Evolutionary conservation across 306 rosid species (phyloP), one percentile per base, ranked within the genome.

Genomic region (Coriaria nepalensis): DNA sequence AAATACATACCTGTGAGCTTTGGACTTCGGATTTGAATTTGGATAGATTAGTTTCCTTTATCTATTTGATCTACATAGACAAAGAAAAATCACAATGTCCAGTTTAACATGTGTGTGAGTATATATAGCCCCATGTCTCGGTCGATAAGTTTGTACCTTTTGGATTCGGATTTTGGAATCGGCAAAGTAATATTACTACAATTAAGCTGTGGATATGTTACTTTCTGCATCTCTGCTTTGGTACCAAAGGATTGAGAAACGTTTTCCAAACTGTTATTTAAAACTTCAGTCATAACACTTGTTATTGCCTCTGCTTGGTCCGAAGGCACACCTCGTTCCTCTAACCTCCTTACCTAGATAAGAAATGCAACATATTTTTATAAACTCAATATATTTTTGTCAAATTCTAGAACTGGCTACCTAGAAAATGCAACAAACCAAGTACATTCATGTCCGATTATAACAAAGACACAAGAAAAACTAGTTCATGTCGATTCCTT

Each of bases 291-390:
- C 47, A 90, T 85, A 53, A 85, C 85, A 67, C 81, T 77, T 8
- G 92, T 90, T 64, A 90, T 85, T 7, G 95, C 98, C 77, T 90
- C 98, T 0, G 98, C 94, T 37, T 90, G 95, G 45, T 79, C 64
- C 0, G 84, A 74, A 33, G 98, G 94, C 29, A 90, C 65, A 1
- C 94, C 98, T 71, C 79, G 76, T 33, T 83, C 82, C 71, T 90
- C 98, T 49, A 85, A 68, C 68, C 60, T 81, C 65, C 90, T 85
- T 37, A 90, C 95, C 95, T 90, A 66, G 4, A 67, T 48, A 14
- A 35, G 43, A 47, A 20, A 20, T 20, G 29, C 29, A 20, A 20
- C n/a, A 20, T 20, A 20, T 20, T 20, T 20, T 20, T 3, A 20
- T 20, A 3, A 1, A 3, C 29, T 20, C 29, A 20, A 20, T 3